phyloP scores from a whole-genome alignment of 176 grass and related monocot species.

The sorghum (Sorghum bicolor) region DNA sequence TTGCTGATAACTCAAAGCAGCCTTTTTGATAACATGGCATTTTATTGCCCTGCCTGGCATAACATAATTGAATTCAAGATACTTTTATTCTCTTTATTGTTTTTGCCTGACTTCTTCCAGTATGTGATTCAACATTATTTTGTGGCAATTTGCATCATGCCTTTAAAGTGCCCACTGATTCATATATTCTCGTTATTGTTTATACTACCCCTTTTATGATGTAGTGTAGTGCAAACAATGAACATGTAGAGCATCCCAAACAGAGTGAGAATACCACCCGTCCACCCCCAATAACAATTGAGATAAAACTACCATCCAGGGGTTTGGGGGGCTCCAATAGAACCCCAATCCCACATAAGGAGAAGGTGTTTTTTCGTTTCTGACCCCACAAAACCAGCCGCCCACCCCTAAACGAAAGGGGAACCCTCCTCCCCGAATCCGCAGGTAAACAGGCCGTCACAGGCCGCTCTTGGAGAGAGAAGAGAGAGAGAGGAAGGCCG shows the following conservation, averaged over 20 bases:
- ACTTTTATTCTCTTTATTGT: background rate
- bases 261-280: background rate
- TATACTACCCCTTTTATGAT: background rate
- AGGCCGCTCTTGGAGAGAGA: background rate
- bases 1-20: background rate
- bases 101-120: background rate
- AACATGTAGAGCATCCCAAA: background rate
- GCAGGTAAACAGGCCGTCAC: background rate
- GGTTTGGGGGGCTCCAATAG: background rate
- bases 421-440: background rate
- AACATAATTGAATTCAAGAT: too few relatives aligned
- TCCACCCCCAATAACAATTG: background rate
- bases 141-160: background rate
- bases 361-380: background rate
- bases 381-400: background rate
- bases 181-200: background rate
- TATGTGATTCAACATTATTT: background rate
- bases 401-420: background rate
- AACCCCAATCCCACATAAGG: background rate
- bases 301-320: background rate
- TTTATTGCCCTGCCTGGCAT: too few relatives aligned
- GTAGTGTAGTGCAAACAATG: background rate
- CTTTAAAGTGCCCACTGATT: background rate
- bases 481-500: background rate
- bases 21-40: background rate